phyloP scores from a whole-genome alignment of 2,329 filamentous ascomycete species.

The Trichophyton verrucosum region DNA sequence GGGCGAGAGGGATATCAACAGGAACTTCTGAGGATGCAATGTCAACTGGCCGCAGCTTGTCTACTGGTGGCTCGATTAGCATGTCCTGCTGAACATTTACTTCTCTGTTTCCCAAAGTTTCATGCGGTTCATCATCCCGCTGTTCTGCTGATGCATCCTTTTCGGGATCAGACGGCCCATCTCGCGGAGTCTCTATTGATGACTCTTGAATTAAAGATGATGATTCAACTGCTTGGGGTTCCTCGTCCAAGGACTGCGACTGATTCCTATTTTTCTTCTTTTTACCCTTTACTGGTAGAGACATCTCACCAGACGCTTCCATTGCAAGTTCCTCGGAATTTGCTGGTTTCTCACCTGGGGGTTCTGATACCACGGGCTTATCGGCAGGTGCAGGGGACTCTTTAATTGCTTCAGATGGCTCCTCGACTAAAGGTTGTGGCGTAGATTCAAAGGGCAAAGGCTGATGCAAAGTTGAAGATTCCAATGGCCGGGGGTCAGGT shows the following conservation, averaged over 20 bases:
- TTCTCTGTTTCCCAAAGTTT: background rate
- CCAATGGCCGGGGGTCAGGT: background rate
- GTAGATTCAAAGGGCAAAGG: background rate
- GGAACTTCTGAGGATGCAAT: background rate
- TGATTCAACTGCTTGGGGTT: background rate
- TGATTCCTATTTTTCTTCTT: conserved; percentile 7
- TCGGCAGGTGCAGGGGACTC: background rate
- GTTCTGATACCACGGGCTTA: background rate
- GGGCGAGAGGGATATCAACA: background rate
- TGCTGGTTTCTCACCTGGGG: background rate
- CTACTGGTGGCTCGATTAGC: background rate
- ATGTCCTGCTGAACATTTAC: background rate
- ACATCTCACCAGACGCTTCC: background rate
- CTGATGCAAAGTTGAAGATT: background rate
- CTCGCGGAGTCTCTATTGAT: background rate
- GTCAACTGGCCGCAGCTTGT: background rate
- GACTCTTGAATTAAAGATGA: background rate
- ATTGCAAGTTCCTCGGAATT: background rate
- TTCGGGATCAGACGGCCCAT: background rate
- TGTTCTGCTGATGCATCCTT: background rate
- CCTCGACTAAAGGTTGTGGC: background rate
- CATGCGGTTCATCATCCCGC: background rate
- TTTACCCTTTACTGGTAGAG: background rate
- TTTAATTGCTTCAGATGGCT: background rate
- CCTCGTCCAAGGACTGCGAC: background rate